These are phyloP conservation scores for Fusarium cyanostomum DNA, from an alignment of 2,329 filamentous ascomycete genomes.

Conservation along the genomic window DNA sequence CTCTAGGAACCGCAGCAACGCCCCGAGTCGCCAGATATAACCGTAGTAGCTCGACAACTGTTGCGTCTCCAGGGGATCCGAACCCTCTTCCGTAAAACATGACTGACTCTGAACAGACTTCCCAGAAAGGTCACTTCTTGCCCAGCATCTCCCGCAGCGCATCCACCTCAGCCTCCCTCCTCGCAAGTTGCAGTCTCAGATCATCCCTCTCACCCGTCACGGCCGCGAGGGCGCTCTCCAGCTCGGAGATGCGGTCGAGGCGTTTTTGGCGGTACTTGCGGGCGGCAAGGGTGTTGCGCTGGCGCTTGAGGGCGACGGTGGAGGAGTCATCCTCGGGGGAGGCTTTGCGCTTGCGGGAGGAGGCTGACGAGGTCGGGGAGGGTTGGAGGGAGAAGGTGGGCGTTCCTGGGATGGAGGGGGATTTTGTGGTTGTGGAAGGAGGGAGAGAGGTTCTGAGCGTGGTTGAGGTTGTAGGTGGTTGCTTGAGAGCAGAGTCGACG, in stretches of 20 bases:
- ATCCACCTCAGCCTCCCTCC: conserved; percentile 71
- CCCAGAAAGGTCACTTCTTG: conserved; percentile 37
- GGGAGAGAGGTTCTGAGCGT: not conserved
- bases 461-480: conserved; percentile 12
- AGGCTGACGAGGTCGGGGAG: conserved; percentile 30
- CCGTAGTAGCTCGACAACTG: not conserved
- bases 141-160: conserved; percentile 64
- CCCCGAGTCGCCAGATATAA: conserved; percentile 16
- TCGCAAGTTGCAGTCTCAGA: conserved; percentile 68
- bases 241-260: conserved; percentile 69
- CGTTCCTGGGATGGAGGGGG: conserved; percentile 35
- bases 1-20: conserved; percentile 24
- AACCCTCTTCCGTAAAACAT: not conserved
- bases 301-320: conserved; percentile 61
- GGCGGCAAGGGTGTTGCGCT: conserved; percentile 76
- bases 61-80: not conserved
- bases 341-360: conserved; percentile 38
- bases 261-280: conserved; percentile 76
- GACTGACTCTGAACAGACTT: not conserved
- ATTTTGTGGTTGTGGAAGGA: conserved; percentile 22
- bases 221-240: conserved; percentile 68
- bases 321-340: conserved; percentile 39
- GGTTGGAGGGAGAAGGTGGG: conserved; percentile 37
- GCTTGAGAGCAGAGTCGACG: conserved; percentile 26
- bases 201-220: conserved; percentile 71